Percentiles rank a stretch among this genome's conserved stretches.
Evolutionary conservation across 192 early-diverging fungal species (phyloP).

Genomic region (Allomyces macrogynus): DNA sequence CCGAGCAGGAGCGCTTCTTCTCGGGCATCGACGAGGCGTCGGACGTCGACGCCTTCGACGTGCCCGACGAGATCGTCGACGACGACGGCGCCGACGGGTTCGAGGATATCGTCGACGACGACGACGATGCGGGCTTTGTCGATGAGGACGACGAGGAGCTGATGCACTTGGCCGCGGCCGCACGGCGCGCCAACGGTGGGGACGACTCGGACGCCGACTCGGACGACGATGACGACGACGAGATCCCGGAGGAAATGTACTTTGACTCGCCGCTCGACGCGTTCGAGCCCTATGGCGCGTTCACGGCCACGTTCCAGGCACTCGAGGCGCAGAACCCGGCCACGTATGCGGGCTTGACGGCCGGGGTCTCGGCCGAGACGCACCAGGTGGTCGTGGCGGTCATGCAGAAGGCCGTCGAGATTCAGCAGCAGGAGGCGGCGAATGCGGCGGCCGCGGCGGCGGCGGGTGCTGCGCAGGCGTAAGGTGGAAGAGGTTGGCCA

Average conservation of each 20-base stretch:
- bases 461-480: not conserved
- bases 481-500: too few relatives aligned
- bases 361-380: not conserved
- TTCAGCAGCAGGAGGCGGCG: not conserved
- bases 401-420: constrained; percentile 1
- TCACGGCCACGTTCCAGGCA: constrained; percentile 37
- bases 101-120: not conserved
- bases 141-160: constrained; percentile 44
- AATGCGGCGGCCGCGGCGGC: not conserved
- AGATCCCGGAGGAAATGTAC: constrained; percentile 49
- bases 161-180: constrained; percentile 32
- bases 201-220: constrained; percentile 27
- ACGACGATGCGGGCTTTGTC: constrained; percentile 30
- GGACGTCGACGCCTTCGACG: not conserved
- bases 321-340: not conserved
- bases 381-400: not conserved
- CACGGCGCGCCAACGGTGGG: constrained; percentile 9
- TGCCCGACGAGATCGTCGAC: constrained; percentile 2
- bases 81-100: constrained; percentile 3
- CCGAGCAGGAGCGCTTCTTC: not conserved
- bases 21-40: not conserved
- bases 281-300: constrained; percentile 47
- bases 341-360: not conserved
- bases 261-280: constrained; percentile 62
- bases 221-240: constrained; percentile 40